phyloP scores from a whole-genome alignment of 2,329 filamentous ascomycete species.

The Cadophora malorum region DNA sequence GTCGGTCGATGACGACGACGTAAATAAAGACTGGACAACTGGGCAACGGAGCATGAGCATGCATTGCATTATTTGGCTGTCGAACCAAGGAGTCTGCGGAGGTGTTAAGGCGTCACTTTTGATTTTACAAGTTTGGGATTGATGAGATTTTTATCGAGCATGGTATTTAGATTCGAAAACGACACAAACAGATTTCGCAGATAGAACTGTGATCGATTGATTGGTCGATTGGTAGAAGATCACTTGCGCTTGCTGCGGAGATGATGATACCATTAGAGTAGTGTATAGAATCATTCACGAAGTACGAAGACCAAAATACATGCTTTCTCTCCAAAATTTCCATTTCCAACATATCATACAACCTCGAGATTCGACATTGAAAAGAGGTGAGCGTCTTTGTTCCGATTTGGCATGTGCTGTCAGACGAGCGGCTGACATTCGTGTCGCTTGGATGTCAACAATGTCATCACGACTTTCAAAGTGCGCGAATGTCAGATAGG shows the following conservation, averaged over 20 bases:
- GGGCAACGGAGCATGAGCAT: conserved; percentile 1
- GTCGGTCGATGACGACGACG: conserved; percentile 23
- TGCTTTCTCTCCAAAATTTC: neutral
- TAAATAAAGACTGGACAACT: conserved; percentile 16
- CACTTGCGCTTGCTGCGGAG: neutral
- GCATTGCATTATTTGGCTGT: conserved; percentile 28
- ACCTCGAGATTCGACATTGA: neutral
- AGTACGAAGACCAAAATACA: neutral
- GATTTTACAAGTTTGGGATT: neutral
- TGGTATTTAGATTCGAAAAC: neutral
- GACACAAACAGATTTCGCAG: conserved; percentile 23
- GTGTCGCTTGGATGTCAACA: neutral
- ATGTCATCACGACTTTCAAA: neutral
- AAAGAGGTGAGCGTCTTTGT: neutral
- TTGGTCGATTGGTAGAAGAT: conserved; percentile 2
- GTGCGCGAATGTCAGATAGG: neutral
- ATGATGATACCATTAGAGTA: conserved; percentile 25
- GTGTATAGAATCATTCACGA: conserved; percentile 12
- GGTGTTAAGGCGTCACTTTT: conserved; percentile 27
- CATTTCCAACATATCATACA: too few species aligned
- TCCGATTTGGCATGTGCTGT: neutral
- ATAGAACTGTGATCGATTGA: conserved; percentile 29
- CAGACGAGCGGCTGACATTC: neutral
- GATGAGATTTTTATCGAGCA: conserved; percentile 1
- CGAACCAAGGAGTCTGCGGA: conserved; percentile 23